Base-by-base conservation (phyloP, 768 basidiomycete genomes). In the Harrya chromipes region DNA sequence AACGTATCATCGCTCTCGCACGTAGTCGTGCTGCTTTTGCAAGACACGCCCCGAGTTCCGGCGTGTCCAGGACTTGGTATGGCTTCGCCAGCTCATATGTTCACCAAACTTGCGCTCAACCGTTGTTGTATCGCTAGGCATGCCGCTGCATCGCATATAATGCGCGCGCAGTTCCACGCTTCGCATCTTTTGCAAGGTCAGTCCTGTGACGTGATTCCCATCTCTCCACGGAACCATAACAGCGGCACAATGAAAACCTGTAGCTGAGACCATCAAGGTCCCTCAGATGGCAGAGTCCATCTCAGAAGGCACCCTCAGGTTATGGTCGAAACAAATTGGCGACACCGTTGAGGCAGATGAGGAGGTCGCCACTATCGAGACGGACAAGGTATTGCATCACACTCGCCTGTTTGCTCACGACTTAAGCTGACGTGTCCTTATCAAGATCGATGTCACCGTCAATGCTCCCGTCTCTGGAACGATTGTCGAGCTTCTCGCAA, bases 241-340 rank as follows among this genome's bases (percentile, higher is more conserved):
- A 17, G 27, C 33, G 12, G n/a, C 11, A 9, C 26, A 20, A 50
- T 43, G 11, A 13, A 29, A 43, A 26, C 47, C 46, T 57, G n/a
- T 54, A 88, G 87, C 84, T 49, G 88, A 94, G 72, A 91, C 86
- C 47, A 81, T 97, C 56, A 92, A 95, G 74, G 94, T 97, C 34
- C 94, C 94, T 16, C 89, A 93, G 70, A 95, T 97, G 92, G 91
- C 95, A 23, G 94, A 97, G 68, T 97, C 94, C 53, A 97, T 98
- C 71, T 90, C 91, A 33, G 95, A 99, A 70, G 95, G 95, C 31
- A 98, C 95, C 5, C 76, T 99, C 44, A 97, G 94, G 73, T 77
- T 88, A 23, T 99, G 93, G 92, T 77, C 81, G 58, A 97, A 97
- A 74, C 82, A 94, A 70, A 84, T 89, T 44, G 95, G 95, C 13